Percentiles rank a stretch among this genome's conserved stretches.
Conservation (phyloP, 495 filamentous ascomycete genomes). For the Polyplosphaeria fusca region DNA sequence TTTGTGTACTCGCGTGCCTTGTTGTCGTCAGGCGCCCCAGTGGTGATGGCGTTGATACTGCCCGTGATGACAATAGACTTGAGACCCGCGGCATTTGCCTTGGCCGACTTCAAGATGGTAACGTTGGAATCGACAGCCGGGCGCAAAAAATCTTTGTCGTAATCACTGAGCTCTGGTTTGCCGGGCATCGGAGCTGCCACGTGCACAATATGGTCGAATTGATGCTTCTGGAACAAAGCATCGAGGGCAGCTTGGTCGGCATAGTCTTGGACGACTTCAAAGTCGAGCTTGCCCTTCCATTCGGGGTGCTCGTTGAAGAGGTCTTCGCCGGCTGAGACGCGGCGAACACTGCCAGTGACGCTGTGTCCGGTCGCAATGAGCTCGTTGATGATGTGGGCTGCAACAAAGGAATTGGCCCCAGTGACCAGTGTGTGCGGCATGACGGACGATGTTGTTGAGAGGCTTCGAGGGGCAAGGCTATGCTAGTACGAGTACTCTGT, state of each 20-base stretch:
- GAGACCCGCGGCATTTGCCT: conserved; percentile 32
- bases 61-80: conserved; percentile 43
- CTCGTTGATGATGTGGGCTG: conserved; percentile 24
- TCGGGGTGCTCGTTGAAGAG: conserved; percentile 26
- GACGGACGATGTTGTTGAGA: neutral
- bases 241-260: conserved; percentile 18
- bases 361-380: conserved; percentile 24
- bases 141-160: conserved; percentile 33
- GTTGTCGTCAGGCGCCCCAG: conserved; percentile 34
- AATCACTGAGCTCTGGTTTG: conserved; percentile 24
- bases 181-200: conserved; percentile 45
- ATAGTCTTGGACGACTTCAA: conserved; percentile 29
- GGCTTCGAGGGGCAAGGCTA: neutral
- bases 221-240: conserved; percentile 26
- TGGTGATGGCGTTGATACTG: conserved; percentile 39
- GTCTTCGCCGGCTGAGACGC: conserved; percentile 19
- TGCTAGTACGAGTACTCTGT: neutral
- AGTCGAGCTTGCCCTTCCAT: conserved; percentile 25
- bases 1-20: conserved; percentile 33
- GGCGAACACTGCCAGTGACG: conserved; percentile 27
- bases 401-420: conserved; percentile 29
- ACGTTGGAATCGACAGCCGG: conserved; percentile 33
- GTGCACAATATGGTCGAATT: conserved; percentile 43
- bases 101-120: conserved; percentile 34
- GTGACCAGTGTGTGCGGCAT: conserved; percentile 31